These are phyloP conservation scores for Syzygium grande DNA, from an alignment of 345 rosid genomes.

Conservation along the genomic window DNA sequence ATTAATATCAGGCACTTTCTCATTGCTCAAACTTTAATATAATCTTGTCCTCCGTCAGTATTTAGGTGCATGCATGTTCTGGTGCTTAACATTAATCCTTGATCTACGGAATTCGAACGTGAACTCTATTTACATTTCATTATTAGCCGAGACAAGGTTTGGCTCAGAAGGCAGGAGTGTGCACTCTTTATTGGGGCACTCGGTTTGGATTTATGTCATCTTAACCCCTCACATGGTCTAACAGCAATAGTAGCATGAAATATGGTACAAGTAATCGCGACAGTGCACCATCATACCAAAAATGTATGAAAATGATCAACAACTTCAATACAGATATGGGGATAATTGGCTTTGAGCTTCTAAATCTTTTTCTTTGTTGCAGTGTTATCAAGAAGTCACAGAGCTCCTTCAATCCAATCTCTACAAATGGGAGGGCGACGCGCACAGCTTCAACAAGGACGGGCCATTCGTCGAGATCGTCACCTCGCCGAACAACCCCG, in stretches of 20 bases:
- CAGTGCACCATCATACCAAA: neutral
- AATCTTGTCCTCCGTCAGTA: neutral
- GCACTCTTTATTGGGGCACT: neutral
- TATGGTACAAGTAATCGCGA: neutral
- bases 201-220: neutral
- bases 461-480: constrained; percentile 64
- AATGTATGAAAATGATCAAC: neutral
- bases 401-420: constrained; percentile 50
- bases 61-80: neutral
- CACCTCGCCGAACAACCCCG: constrained; percentile 84
- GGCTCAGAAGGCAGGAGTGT: neutral
- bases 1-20: neutral
- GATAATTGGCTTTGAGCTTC: neutral
- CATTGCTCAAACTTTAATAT: neutral
- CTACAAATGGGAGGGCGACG: constrained; percentile 88
- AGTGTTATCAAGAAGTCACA: constrained; percentile 59
- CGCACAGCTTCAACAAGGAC: constrained; percentile 38
- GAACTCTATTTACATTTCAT: neutral
- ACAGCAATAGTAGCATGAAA: neutral
- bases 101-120: neutral
- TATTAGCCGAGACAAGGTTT: neutral
- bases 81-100: neutral
- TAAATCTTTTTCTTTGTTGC: neutral
- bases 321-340: neutral
- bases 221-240: neutral